Conservation (phyloP, 1,139 yeast species). For the Candida dubliniensis region DNA sequence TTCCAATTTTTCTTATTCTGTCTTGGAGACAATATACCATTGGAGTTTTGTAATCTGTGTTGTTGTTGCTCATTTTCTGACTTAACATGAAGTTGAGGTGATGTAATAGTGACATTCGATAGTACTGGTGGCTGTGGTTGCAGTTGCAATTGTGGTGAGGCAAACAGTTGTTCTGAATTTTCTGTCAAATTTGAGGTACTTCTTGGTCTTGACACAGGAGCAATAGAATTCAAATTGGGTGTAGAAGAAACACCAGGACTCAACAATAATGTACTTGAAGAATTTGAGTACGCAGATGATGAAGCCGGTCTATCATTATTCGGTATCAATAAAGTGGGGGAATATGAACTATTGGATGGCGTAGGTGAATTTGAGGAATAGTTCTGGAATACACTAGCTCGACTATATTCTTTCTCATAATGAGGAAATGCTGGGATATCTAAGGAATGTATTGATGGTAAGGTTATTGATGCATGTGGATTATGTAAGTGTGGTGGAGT, state of each 20-base stretch:
- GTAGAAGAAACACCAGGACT: slow-evolving; percentile 15
- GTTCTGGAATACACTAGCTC: neutral
- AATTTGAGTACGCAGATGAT: neutral
- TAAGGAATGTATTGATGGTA: slow-evolving; percentile 20
- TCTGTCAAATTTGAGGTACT: slow-evolving; percentile 12
- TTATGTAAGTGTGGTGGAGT: neutral
- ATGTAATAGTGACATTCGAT: too few relatives aligned
- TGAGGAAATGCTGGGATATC: slow-evolving; percentile 17
- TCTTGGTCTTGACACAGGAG: slow-evolving; percentile 7
- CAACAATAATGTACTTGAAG: slow-evolving; percentile 3
- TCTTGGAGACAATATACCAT: slow-evolving; percentile 10
- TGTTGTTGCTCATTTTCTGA: neutral
- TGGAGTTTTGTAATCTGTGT: slow-evolving; percentile 1
- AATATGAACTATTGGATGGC: slow-evolving; percentile 7
- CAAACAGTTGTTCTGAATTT: slow-evolving; percentile 4
- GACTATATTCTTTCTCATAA: slow-evolving; percentile 5
- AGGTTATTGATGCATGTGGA: slow-evolving; percentile 11
- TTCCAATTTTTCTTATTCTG: slow-evolving; percentile 30
- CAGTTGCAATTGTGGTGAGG: neutral
- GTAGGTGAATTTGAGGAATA: slow-evolving; percentile 6
- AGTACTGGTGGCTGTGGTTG: too few relatives aligned
- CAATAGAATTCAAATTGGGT: neutral
- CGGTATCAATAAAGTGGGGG: slow-evolving; percentile 13
- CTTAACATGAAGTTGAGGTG: neutral
- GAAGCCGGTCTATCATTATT: neutral